phyloP scores from a whole-genome alignment of 768 basidiomycete species.

The Megacollybia marginata region DNA sequence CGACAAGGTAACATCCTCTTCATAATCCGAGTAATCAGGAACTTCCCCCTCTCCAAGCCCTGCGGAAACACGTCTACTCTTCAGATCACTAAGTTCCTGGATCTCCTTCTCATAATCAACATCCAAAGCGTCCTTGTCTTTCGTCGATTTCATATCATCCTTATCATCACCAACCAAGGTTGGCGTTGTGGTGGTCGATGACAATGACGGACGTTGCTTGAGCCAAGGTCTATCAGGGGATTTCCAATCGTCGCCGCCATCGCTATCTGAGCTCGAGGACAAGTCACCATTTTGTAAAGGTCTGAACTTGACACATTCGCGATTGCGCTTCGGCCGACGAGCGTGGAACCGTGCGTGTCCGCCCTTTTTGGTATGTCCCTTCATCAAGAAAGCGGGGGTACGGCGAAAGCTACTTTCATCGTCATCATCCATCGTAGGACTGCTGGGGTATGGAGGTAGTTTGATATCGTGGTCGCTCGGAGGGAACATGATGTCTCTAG shows the following conservation, averaged over 20 bases:
- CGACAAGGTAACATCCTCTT: conserved; percentile 29
- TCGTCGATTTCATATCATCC: conserved; percentile 4
- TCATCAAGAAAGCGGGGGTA: conserved; percentile 1
- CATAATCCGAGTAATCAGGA: conserved; percentile 40
- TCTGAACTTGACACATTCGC: conserved; percentile 19
- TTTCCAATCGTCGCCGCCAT: conserved; percentile 12
- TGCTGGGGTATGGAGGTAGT: neutral
- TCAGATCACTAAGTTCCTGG: conserved; percentile 26
- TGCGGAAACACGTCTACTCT: conserved; percentile 10
- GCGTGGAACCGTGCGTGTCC: too few species aligned
- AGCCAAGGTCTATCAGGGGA: conserved; percentile 14
- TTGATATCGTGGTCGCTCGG: conserved; percentile 15
- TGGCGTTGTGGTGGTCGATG: conserved; percentile 8
- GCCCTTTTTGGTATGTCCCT: conserved; percentile 1
- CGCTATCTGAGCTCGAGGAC: conserved; percentile 26
- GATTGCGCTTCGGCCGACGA: conserved; percentile 6
- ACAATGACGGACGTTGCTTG: conserved; percentile 13
- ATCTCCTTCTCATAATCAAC: conserved; percentile 36
- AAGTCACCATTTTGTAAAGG: conserved; percentile 11
- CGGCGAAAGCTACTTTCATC: conserved; percentile 12
- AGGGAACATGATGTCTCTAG: conserved; percentile 21
- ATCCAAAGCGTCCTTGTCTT: conserved; percentile 8
- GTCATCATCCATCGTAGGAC: conserved; percentile 3
- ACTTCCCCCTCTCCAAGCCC: conserved; percentile 17
- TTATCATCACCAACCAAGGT: conserved; percentile 9